These are phyloP conservation scores for Amanita pallidorosea DNA, from an alignment of 768 basidiomycete species.

Conservation along the genomic window DNA sequence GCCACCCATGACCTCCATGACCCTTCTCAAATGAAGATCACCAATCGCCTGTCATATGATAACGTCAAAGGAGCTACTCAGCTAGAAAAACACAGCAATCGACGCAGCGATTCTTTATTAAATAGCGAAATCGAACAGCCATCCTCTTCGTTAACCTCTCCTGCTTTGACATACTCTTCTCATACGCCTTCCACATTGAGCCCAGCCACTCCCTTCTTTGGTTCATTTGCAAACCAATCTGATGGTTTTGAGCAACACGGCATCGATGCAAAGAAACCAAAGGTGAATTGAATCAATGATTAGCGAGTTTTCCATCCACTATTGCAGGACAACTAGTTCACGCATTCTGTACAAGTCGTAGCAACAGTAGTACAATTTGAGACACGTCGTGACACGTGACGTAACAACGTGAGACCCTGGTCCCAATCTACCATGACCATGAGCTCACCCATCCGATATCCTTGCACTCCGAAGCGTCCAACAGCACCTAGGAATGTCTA, in stretches of 20 bases:
- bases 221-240: conserved; percentile 33
- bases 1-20: neutral
- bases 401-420: no score
- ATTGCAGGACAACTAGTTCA: neutral
- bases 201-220: conserved; percentile 64
- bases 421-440: no score
- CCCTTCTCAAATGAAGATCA: neutral
- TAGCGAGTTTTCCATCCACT: neutral
- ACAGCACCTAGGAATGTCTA: neutral
- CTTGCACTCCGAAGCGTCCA: conserved; percentile 5
- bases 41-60: conserved; percentile 3
- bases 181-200: conserved; percentile 57
- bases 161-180: conserved; percentile 59
- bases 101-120: conserved; percentile 4
- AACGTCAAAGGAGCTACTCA: conserved; percentile 2
- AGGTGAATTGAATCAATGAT: neutral
- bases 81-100: conserved; percentile 1
- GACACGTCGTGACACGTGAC: neutral
- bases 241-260: conserved; percentile 18
- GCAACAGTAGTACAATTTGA: neutral
- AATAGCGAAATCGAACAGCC: conserved; percentile 19
- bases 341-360: neutral
- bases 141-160: conserved; percentile 52
- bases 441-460: neutral
- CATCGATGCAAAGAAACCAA: neutral